Evolutionary conservation across 1,284 basidiomycete species (phyloP), one percentile per base, ranked within the genome.

Genomic region (Boletus semigastroideus): DNA sequence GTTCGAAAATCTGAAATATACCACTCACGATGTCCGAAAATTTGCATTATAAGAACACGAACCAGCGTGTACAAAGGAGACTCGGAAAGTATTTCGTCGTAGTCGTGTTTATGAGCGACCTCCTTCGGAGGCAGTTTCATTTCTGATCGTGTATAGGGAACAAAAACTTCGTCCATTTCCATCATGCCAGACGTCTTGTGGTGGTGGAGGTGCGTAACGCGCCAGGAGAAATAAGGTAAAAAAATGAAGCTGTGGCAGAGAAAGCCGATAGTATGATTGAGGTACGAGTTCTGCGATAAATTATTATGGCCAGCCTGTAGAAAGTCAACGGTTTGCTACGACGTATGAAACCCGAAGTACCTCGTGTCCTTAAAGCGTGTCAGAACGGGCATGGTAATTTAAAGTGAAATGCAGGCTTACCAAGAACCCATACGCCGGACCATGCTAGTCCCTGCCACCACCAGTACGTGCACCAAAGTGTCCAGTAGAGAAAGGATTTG

Each of bases 241-340:
- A 47, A 47, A n/a, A 47, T 47, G 38, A 47, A 47, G 25, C 46
- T 47, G 38, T 47, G 46, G 28, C 46, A 31, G 30, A 47, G 28
- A 25, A 40, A 47, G 9, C 46, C 46, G 20, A 47, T 47, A 20
- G 46, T 33, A 20, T 47, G 46, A 33, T 47, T 47, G 19, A 47
- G 30, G 38, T 47, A 40, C 20, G 8, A 10, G 20, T 40, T 47
- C 6, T 47, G 39, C 20, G 28, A 47, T 25, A 47, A 17, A n/a
- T 47, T 47, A 17, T 17, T 40, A n/a, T 47, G 46, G 37, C 46
- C 46, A 10, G 46, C 38, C 46, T 47, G 19, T 22, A 22, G 46
- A 33, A 31, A 16, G 37, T 47, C 20, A 47, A 22, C 7, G 7
- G 14, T n/a, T 20, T 9, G 28, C 28, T 20, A 16, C 6, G 14